Percentiles rank a stretch among this genome's conserved stretches.
Evolutionary conservation across 1,284 basidiomycete species (phyloP).

Genomic region (Cutaneotrichosporon sp.): DNA sequence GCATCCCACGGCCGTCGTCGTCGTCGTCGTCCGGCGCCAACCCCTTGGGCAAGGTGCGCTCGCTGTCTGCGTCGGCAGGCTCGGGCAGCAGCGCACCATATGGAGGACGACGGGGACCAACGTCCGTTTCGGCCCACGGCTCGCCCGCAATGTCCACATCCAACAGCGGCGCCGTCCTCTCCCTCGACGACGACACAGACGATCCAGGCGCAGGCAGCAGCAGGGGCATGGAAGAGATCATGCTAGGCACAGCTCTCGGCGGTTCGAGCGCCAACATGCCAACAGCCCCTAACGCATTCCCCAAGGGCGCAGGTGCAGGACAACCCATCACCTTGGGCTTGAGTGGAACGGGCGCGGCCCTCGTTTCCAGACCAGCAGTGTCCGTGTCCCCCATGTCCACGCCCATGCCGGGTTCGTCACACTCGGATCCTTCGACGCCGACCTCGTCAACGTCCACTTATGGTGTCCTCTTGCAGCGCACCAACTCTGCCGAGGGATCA

Average conservation of each 20-base stretch:
- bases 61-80: conserved; percentile 6
- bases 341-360: no score
- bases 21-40: neutral
- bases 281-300: no score
- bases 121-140: neutral
- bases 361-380: no score
- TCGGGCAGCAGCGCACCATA: neutral
- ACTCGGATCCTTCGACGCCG: neutral
- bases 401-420: no score
- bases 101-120: neutral
- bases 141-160: neutral
- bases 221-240: no score
- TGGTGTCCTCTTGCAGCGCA: neutral
- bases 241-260: no score
- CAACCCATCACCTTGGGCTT: no score
- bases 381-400: no score
- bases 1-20: conserved; percentile 7
- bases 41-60: neutral
- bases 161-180: neutral
- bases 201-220: no score
- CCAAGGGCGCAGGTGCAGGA: no score
- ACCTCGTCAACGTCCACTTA: neutral
- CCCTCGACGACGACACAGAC: no score
- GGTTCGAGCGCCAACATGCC: no score
- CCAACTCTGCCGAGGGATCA: neutral